A percentile compares a stretch with the other conserved stretches of the same genome.
phyloP scores from a whole-genome alignment of 768 basidiomycete genomes.

The Tylopilus sp. region DNA sequence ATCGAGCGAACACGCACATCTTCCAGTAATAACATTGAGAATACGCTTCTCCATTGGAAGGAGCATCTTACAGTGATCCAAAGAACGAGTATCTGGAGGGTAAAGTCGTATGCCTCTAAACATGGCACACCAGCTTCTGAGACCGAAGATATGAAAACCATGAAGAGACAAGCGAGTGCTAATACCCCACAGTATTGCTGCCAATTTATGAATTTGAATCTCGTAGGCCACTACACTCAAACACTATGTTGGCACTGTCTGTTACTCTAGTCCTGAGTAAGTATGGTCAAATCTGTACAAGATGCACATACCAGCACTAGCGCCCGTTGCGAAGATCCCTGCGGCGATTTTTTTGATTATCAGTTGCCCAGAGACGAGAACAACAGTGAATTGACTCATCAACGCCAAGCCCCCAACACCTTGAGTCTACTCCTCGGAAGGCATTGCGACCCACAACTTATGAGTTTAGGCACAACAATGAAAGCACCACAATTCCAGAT shows the following conservation, averaged over 20 bases:
- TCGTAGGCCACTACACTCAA: background rate
- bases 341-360: background rate
- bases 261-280: background rate
- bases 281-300: background rate
- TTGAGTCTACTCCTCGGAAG: background rate
- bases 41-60: background rate
- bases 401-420: background rate
- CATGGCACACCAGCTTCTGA: background rate
- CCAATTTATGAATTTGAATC: no score
- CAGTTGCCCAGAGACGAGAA: background rate
- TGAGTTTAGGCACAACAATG: background rate
- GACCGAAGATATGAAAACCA: background rate
- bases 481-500: background rate
- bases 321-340: background rate
- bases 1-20: background rate
- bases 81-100: background rate
- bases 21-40: background rate
- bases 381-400: background rate
- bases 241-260: background rate
- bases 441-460: background rate
- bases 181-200: no score
- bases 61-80: slow-evolving; percentile 1
- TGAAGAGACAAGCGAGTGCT: no score
- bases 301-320: background rate
- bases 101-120: slow-evolving; percentile 3